Conservation (phyloP, 2,329 filamentous ascomycete genomes). For the Aspergillus texensis region DNA sequence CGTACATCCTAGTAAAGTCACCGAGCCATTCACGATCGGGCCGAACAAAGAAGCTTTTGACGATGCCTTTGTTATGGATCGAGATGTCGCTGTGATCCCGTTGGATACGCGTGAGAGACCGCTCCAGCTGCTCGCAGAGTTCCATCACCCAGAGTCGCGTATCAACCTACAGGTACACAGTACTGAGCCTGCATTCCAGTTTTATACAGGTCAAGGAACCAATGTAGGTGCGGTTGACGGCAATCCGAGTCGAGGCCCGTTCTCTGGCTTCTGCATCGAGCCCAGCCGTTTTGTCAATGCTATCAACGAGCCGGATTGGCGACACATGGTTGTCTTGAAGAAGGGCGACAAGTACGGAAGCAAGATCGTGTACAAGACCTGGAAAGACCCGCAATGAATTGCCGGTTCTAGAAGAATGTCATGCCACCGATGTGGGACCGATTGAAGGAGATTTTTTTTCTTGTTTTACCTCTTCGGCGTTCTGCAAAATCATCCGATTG, state of each 20-base stretch:
- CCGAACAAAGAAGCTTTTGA: slow-evolving; percentile 75
- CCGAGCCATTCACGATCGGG: slow-evolving; percentile 72
- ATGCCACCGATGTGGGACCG: neutral
- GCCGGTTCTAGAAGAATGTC: neutral
- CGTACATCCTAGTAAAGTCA: slow-evolving; percentile 64
- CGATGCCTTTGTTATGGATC: slow-evolving; percentile 82
- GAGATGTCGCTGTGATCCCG: slow-evolving; percentile 60
- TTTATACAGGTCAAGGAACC: slow-evolving; percentile 89
- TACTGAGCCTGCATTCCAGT: slow-evolving; percentile 95
- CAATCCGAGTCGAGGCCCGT: slow-evolving; percentile 64
- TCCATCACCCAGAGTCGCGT: slow-evolving; percentile 72
- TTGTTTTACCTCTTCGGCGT: neutral
- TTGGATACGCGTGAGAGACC: slow-evolving; percentile 68
- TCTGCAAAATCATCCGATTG: slow-evolving; percentile 9
- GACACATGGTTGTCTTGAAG: slow-evolving; percentile 75
- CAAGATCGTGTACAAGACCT: slow-evolving; percentile 80
- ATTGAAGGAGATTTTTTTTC: neutral
- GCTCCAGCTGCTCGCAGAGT: slow-evolving; percentile 68
- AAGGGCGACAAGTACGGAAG: slow-evolving; percentile 83
- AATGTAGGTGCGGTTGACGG: slow-evolving; percentile 67
- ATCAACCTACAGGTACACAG: slow-evolving; percentile 84
- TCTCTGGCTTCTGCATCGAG: slow-evolving; percentile 88
- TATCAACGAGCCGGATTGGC: slow-evolving; percentile 79
- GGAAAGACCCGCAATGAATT: slow-evolving; percentile 62
- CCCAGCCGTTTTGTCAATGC: slow-evolving; percentile 90